Base-by-base conservation (phyloP, 2,329 filamentous ascomycete genomes). In the Fusarium coicis region DNA sequence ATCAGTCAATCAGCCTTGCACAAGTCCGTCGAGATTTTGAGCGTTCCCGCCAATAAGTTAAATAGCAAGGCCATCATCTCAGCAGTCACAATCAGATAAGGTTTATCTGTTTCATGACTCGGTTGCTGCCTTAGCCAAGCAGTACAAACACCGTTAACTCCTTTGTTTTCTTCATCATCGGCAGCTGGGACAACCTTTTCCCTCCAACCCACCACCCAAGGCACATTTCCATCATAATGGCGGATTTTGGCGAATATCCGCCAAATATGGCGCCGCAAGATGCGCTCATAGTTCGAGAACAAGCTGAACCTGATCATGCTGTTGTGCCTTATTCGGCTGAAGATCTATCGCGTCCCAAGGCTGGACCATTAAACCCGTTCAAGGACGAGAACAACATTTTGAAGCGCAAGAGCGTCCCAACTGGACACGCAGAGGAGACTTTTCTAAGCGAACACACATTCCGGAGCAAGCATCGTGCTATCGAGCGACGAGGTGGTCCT, bases 371-470 rank as follows among this genome's bases (percentile, higher is more conserved):
- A 30, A 96, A 96, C 78, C 93, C 93, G 2, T 96, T 93, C 82
- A 91, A 90, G 79, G 87, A 91, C 74, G 87, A 90, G 34, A 82
- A 86, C 26, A 88, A 85, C 54, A 82, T 83, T 3, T 80, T 91
- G 66, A 96, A 95, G 83, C 90, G 93, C 68, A 96, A 95, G 79
- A 96, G 95, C 70, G 87, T 95, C 3, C 87, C 93, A 16, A 98
- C 96, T 0, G 96, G 96, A 16, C 92, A 90, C 77, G 96, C 96
- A 4, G 89, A 96, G 76, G 96, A 99, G 82, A 95, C 93, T 0
- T 93, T 90, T 75, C 90, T 99, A 73, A 97, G 94, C 81, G 96
- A 98, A 79, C 90, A 96, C 72, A 95, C 93, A 2, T 99, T 99
- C 81, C 91, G 94, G 75, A 90, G 90, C 78, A 95, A 96, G 73